Percentiles rank a stretch among this genome's conserved stretches.
Evolutionary conservation across 2,329 filamentous ascomycete species (phyloP).

Genomic region (Amauroascus verrucosus): DNA sequence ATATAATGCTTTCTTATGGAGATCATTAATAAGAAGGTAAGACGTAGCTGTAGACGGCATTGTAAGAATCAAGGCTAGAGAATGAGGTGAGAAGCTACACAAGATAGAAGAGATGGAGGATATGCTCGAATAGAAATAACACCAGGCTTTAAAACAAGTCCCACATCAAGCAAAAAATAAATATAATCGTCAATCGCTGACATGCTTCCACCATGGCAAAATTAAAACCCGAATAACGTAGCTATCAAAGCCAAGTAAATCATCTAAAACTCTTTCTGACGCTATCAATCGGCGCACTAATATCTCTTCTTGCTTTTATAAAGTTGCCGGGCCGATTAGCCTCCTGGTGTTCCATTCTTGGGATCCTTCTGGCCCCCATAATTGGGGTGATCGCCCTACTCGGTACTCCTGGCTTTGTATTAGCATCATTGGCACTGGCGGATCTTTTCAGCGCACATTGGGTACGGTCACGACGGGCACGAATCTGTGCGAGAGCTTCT

Average conservation of each 20-base stretch:
- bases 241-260: neutral
- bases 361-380: slow-evolving; percentile 23
- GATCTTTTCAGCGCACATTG: slow-evolving; percentile 32
- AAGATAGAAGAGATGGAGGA: neutral
- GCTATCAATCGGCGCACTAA: slow-evolving; percentile 30
- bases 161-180: neutral
- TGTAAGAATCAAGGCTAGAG: too few species aligned
- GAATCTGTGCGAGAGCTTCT: slow-evolving; percentile 41
- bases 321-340: neutral
- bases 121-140: neutral
- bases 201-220: neutral
- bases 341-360: slow-evolving; percentile 25
- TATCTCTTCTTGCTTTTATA: slow-evolving; percentile 21
- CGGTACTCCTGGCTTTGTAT: slow-evolving; percentile 19
- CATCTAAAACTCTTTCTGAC: slow-evolving; percentile 20
- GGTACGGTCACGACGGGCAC: slow-evolving; percentile 39
- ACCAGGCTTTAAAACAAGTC: slow-evolving; percentile 3
- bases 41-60: too few species aligned
- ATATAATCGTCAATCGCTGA: neutral
- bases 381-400: slow-evolving; percentile 12
- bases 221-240: neutral
- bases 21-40: neutral
- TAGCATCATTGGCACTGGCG: slow-evolving; percentile 31
- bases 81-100: neutral
- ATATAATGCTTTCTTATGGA: neutral